These are phyloP conservation scores for Coprinopsis strossmayeri DNA, from an alignment of 768 basidiomycete genomes.

Conservation along the genomic window DNA sequence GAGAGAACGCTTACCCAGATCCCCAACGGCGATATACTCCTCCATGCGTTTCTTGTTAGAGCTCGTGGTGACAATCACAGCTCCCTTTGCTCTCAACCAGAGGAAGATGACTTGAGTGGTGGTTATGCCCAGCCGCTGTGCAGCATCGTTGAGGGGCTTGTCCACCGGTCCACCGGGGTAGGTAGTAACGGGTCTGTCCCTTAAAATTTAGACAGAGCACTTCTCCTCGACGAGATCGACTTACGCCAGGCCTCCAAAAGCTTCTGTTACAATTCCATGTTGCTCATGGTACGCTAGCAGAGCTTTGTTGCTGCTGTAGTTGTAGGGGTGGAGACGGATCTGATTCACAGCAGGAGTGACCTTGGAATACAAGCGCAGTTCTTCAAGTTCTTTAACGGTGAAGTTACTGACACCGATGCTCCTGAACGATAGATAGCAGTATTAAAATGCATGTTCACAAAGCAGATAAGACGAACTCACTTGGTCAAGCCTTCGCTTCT, in stretches of 20 bases:
- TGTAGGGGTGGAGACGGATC: constrained; percentile 71
- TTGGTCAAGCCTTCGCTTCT: constrained; percentile 37
- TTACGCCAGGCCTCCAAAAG: constrained; percentile 62
- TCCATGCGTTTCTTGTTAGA: constrained; percentile 52
- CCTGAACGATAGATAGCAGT: constrained; percentile 25
- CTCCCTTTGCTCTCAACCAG: constrained; percentile 66
- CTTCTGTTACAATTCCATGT: constrained; percentile 63
- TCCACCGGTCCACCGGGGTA: constrained; percentile 64
- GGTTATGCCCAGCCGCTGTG: constrained; percentile 46
- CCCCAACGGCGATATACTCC: constrained; percentile 62
- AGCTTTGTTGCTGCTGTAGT: constrained; percentile 44
- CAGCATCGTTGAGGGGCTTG: constrained; percentile 42
- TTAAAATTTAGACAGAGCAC: background rate
- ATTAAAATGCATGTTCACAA: background rate
- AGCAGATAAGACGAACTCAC: too few species aligned
- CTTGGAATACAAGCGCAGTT: constrained; percentile 40
- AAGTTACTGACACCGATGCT: constrained; percentile 76
- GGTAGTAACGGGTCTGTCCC: constrained; percentile 48
- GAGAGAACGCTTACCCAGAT: constrained; percentile 31
- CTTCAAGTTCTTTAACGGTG: constrained; percentile 41
- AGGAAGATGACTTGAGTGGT: constrained; percentile 61
- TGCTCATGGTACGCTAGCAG: constrained; percentile 51
- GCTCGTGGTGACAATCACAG: constrained; percentile 63
- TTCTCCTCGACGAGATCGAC: constrained; percentile 12
- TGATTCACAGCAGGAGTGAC: constrained; percentile 69